Base-by-base conservation (phyloP, 768 basidiomycete genomes). In the Leccinellum luteum region DNA sequence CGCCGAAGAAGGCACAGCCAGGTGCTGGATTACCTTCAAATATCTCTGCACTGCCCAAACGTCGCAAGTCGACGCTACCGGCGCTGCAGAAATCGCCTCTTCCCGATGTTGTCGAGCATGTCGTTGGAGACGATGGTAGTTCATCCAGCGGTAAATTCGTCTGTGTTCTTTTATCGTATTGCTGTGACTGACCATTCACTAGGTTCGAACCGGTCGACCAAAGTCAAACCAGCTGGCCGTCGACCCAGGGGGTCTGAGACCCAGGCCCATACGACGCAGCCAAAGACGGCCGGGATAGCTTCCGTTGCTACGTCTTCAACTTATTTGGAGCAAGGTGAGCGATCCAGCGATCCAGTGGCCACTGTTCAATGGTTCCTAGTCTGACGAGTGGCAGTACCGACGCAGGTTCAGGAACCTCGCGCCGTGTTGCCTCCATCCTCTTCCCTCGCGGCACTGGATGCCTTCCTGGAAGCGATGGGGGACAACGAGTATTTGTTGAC, bases 221-320 rank as follows among this genome's bases (percentile, higher is more conserved):
- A 44, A 43, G 58, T 61, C 54, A 52, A 58, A 47, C 23, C 35
- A 52, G 43, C 48, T 51, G 23, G 15, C 23, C 35, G 64, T 55
- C 58, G 35, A 34, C 48, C 58, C 30, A 35, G 61, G 54, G 56
- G 55, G 61, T 66, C 61, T 63, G 65, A 4, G 52, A 56, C 25
- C 25, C 25, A n/a, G n/a, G n/a, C 59, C 57, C 57, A 21, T 13
- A 47, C 52, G 28, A 2, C 28, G 17, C 8, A 53, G 61, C 56
- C 38, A 65, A 64, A 48, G 55, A 43, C 57, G 28, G 21, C 43
- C 31, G 27, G 28, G 19, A 17, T 41, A 41, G 25, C 30, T 48
- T 25, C 61, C 38, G 28, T 25, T 31, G 23, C 17, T 3, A 44
- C 23, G 21, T n/a, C n/a, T 6, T 38, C 15, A 19, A 4, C 35